Percentiles rank a stretch among this genome's conserved stretches.
phyloP scores from a whole-genome alignment of 768 basidiomycete genomes.

The Termitomyces sp. region DNA sequence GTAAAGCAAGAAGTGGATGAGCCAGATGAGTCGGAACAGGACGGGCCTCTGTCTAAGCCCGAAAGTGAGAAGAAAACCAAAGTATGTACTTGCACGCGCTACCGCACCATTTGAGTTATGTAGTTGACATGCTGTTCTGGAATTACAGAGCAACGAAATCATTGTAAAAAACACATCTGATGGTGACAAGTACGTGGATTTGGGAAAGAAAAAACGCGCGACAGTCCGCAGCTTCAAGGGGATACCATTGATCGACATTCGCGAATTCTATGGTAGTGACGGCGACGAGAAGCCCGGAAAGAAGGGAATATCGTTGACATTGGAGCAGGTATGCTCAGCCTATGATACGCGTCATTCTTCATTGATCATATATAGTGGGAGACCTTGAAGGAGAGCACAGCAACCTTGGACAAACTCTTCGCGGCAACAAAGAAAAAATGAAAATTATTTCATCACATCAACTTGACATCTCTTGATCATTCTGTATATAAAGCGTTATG shows the following conservation, averaged over 20 bases:
- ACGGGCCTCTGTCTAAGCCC: constrained; percentile 23
- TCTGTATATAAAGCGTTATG: background rate
- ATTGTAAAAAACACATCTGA: constrained; percentile 22
- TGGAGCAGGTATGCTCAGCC: constrained; percentile 51
- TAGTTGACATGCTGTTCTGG: background rate
- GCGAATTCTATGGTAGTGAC: constrained; percentile 58
- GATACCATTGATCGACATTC: constrained; percentile 57
- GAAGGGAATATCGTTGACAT: constrained; percentile 66
- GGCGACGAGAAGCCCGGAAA: constrained; percentile 71
- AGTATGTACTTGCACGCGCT: background rate
- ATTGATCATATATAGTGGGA: constrained; percentile 44
- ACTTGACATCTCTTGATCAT: background rate
- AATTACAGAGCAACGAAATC: constrained; percentile 14
- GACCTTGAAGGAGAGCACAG: constrained; percentile 36
- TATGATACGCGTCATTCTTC: background rate
- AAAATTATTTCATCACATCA: constrained; percentile 2
- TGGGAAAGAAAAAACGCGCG: constrained; percentile 70
- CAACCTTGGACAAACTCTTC: constrained; percentile 50
- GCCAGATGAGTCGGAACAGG: background rate
- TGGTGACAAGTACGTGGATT: constrained; percentile 55
- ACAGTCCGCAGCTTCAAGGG: constrained; percentile 51
- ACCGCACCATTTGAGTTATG: background rate
- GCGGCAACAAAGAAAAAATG: constrained; percentile 26
- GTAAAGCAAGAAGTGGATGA: constrained; percentile 14
- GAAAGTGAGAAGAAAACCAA: constrained; percentile 16